Base-by-base conservation (phyloP, 352 stramenopile species). In the Thraustotheca clavata region DNA sequence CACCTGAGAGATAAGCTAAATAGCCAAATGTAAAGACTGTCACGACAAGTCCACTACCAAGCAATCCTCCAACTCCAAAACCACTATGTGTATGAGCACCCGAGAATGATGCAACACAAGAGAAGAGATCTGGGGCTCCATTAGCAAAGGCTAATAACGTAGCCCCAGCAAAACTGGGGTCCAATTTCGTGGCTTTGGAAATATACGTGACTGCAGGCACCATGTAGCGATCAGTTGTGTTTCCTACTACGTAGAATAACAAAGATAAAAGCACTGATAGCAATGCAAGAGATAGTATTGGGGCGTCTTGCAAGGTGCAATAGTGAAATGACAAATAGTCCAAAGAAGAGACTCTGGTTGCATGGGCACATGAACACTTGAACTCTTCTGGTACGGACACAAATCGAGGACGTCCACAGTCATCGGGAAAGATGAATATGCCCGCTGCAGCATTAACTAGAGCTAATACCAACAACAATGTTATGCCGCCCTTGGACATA, bases 131-230 rank as follows among this genome's bases (percentile, higher is more conserved):
- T 4, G 57, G 57, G 31, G 47, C 47, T 24, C 57, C 57, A 26
- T 65, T 65, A 32, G 57, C 57, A 38, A 65, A 65, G 8, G 57
- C 57, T 5, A 65, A 33, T 6, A 65, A 33, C 27, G 57, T 65
- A 2, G 57, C 57, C 29, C 57, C 57, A 32, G 57, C 57, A 8
- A 65, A 40, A 32, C 8, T 16, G 24, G 57, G 57, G n/a, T 65
- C 57, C 22, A 65, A 40, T 24, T 43, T 18, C 29, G 57, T 55
- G 11, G 38, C 22, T 18, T 16, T 18, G 3, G 57, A 33, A 27
- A 65, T 65, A 29, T 36, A 65, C 29, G 57, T 65, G 57, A 65
- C 57, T 29, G 57, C 57, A 18, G 57, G 57, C 9, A 65, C 57
- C 18, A 54, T 50, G 24, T 38, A 65, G 11, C 40, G 57, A 22